Base-by-base conservation (phyloP, 768 basidiomycete genomes). In the Leccinum fibrillosum region DNA sequence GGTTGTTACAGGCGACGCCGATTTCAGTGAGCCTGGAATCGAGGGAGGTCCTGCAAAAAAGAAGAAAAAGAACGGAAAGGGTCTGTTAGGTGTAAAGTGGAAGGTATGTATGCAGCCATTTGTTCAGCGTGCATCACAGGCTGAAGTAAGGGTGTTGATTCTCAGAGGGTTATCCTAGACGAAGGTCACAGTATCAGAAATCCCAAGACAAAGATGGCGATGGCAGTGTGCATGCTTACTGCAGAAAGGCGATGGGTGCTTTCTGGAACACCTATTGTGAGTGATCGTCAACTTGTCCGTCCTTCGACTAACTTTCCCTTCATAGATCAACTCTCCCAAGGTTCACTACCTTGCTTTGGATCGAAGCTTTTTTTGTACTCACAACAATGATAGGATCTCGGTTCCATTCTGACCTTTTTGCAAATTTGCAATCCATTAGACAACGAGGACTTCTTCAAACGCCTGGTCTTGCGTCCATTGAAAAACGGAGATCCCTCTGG, bases 131-230 rank as follows among this genome's bases (percentile, higher is more conserved):
- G 35, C 12, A 23, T 28, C 17, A 39, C 11, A 53, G 23, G 47
- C 55, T 59, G 2, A 54, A 23, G 5, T 39, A 48, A 17, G n/a
- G 7, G 5, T 6, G 7, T 1, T 57, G 13, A 8, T 15, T 51
- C 11, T 17, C 57, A 90, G 86, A 79, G 94, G 57, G 70, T 95
- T 44, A 83, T 96, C 21, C 76, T 95, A 5, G 94, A 97, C 62
- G 94, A 97, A 74, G 94, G 92, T 0, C 94, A 97, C 67, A 86
- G 69, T 25, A 88, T 97, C 61, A 85, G 92, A 53, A 97, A 96
- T 69, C 83, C 90, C 2, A 88, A 81, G 70, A 92, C 94, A 0
- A 92, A 94, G 76, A 91, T 90, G 82, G 80, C 90, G 9, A 77
- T 80, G 63, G 86, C 89, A 0, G 84, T 86, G 2, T 85, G 78